Evolutionary conservation across 1,284 basidiomycete species (phyloP).

Genomic region (Takashimella koratensis): DNA sequence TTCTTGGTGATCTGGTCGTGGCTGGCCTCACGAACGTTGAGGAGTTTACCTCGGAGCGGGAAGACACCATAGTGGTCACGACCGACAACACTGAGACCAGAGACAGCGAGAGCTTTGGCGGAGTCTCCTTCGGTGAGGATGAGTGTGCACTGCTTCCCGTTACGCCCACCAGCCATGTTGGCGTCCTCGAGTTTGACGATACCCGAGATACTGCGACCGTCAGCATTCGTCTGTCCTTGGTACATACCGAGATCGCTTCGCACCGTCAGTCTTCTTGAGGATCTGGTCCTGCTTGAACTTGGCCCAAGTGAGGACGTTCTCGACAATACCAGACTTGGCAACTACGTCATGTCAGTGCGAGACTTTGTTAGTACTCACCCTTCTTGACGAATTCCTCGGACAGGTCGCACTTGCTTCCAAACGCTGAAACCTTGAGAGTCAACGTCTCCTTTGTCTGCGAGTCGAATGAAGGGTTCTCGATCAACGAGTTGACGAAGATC

Average conservation of each 20-base stretch:
- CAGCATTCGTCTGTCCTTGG: constrained; percentile 45
- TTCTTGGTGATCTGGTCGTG: constrained; percentile 99
- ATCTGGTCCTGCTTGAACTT: constrained; percentile 95
- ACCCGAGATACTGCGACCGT: constrained; percentile 68
- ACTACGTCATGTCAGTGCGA: constrained; percentile 55
- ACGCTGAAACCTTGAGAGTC: constrained; percentile 83
- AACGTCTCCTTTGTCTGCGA: constrained; percentile 98
- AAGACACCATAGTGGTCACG: constrained; percentile 98
- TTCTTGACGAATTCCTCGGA: constrained; percentile 96
- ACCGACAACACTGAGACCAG: constrained; percentile 90
- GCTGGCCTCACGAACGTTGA: constrained; percentile 95
- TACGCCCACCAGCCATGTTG: constrained; percentile 89
- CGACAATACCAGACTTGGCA: constrained; percentile 83
- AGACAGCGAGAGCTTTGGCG: constrained; percentile 92
- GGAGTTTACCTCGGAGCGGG: constrained; percentile 91
- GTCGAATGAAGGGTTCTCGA: constrained; percentile 99
- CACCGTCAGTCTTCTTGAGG: constrained; percentile 95
- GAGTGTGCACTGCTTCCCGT: constrained; percentile 81
- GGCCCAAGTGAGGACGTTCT: constrained; percentile 91
- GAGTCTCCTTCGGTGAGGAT: constrained; percentile 99
- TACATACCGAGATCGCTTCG: constrained; percentile 77
- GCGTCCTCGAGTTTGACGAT: constrained; percentile 94
- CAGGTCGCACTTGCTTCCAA: constrained; percentile 80
- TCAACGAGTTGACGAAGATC: constrained; percentile 94
- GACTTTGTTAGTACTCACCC: constrained; percentile 54